Conservation (phyloP, 2,329 filamentous ascomycete genomes). For the Aspergillus fijiensis region DNA sequence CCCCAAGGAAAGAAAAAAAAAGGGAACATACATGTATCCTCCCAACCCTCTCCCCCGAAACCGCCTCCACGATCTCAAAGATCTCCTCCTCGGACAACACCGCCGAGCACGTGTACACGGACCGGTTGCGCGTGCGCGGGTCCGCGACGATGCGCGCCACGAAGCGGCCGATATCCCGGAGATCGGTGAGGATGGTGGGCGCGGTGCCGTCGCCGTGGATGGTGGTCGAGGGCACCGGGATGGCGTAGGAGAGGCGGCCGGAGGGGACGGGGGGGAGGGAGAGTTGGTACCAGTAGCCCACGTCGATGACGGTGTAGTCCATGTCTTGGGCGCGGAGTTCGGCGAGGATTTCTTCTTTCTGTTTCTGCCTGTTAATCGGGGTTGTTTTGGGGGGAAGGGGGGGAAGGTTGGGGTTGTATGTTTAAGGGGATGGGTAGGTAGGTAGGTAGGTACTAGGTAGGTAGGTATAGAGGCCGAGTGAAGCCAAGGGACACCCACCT, state of each 20-base stretch:
- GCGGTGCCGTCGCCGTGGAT: conserved; percentile 1
- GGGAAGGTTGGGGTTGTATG: too few relatives aligned
- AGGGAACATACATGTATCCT: background rate
- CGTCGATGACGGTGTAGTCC: conserved; percentile 55
- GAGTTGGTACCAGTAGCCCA: conserved; percentile 55
- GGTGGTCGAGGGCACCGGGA: background rate
- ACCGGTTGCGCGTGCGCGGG: background rate
- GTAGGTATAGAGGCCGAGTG: too few relatives aligned
- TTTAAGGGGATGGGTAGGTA: background rate
- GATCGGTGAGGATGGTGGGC: background rate
- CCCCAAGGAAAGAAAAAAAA: too few relatives aligned
- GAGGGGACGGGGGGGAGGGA: conserved; percentile 40
- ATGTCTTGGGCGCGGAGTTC: conserved; percentile 46
- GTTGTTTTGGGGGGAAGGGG: too few relatives aligned
- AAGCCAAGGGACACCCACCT: conserved; percentile 15
- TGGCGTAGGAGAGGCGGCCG: background rate
- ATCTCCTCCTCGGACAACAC: conserved; percentile 4
- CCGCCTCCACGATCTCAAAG: background rate
- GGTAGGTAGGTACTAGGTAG: too few relatives aligned
- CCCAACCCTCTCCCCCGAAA: background rate
- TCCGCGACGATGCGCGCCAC: conserved; percentile 6
- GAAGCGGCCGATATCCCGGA: conserved; percentile 2
- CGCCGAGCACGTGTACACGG: conserved; percentile 1
- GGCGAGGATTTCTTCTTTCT: conserved; percentile 51
- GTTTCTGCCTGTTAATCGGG: background rate